Evolutionary conservation across 805 yeast genomes (phyloP).

Genomic region (Candida piceae): DNA sequence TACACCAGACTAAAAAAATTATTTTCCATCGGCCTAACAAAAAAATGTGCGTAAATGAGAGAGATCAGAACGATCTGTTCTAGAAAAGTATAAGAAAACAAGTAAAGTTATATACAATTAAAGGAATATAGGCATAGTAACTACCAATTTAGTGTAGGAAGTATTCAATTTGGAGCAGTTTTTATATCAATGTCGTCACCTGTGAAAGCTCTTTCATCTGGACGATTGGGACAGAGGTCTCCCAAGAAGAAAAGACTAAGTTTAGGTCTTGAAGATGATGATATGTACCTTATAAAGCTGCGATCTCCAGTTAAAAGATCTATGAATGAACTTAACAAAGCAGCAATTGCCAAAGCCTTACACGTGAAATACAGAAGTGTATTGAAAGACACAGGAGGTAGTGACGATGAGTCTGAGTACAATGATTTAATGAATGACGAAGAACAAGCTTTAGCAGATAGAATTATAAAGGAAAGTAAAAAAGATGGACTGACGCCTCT

Average conservation of each 20-base stretch:
- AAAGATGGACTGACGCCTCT: constrained; percentile 21
- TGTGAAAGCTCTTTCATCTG: constrained; percentile 6
- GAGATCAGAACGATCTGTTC: too few relatives aligned
- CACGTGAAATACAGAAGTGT: constrained; percentile 27
- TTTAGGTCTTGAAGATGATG: constrained; percentile 9
- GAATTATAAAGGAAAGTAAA: constrained; percentile 36
- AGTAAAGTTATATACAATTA: too few relatives aligned
- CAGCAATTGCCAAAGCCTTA: constrained; percentile 48
- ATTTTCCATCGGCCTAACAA: too few relatives aligned
- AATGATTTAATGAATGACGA: constrained; percentile 34
- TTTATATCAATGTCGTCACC: constrained; percentile 5
- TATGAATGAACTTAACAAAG: constrained; percentile 34
- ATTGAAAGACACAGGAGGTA: constrained; percentile 22
- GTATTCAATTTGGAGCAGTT: too few relatives aligned
- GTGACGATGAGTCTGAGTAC: constrained; percentile 27
- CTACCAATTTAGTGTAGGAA: too few relatives aligned
- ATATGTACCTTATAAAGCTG: constrained; percentile 38
- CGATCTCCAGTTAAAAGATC: constrained; percentile 39
- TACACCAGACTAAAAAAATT: too few relatives aligned
- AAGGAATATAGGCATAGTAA: too few relatives aligned
- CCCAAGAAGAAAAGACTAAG: constrained; percentile 34
- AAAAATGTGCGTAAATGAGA: too few relatives aligned
- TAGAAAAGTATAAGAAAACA: too few relatives aligned
- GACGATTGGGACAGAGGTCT: constrained; percentile 22
- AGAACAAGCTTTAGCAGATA: constrained; percentile 43